Evolutionary conservation across 2,329 filamentous ascomycete species (phyloP), one percentile per base, ranked within the genome.

Genomic region (Drechmeria coniospora): DNA sequence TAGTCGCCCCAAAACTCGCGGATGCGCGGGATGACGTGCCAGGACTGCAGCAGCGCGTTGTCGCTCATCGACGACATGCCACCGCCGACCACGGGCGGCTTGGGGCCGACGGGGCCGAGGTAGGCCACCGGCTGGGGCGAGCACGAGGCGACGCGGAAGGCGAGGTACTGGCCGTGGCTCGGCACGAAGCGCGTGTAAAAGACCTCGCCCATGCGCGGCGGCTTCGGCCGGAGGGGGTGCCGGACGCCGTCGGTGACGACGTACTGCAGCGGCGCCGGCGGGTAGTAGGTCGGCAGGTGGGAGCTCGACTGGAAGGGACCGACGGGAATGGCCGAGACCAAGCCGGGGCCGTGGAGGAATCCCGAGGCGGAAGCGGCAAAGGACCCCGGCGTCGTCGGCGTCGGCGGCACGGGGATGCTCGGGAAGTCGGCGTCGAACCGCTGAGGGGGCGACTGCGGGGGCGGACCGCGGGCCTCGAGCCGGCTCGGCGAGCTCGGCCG

Each of bases 101-200:
- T 47, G 0, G 55, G 50, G 1, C 61, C 59, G 0, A 58, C 48
- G 0, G 75, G 74, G 0, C 79, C 79, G 15, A 66, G 56, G 45
- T 81, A 74, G 0, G 68, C 62, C 1, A 78, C 67, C 0, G 77
- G 65, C 26, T 67, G 64, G 2, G 68, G 49, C 19, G 76, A 76
- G 5, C 78, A 56, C 0, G 77, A 81, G 0, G 86, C 84, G 1
- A 90, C 75, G 13, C 90, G 75, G 55, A 98, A 92, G 0, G 82
- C 86, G 7, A 98, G 65, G 38, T 86, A 93, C 47, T 92, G 81
- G 5, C 70, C 70, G 2, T 86, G 59, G 25, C 78, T 87, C 0
- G 82, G 82, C 11, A 95, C 63, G 48, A 78, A 93, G 29, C 90
- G 78, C 1, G 75, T 78, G 50, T 98, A 98, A 44, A 98, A 87